phyloP scores from a whole-genome alignment of 257 asterid species.

The Lycium barbarum region DNA sequence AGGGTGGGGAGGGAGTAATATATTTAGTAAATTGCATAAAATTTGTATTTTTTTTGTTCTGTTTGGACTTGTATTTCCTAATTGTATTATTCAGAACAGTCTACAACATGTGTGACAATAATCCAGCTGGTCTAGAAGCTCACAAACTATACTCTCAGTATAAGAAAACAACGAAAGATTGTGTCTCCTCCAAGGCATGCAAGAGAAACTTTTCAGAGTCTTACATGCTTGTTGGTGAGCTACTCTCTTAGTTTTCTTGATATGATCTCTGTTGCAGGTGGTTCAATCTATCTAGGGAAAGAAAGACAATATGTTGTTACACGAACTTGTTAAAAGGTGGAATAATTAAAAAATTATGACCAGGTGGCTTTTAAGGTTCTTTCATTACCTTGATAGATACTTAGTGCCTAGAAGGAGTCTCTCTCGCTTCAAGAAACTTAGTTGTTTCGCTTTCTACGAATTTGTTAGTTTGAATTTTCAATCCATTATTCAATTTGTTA shows the following conservation, averaged over 20 bases:
- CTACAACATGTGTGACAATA: constrained; percentile 1
- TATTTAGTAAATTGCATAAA: too few species aligned
- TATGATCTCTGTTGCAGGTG: constrained; percentile 22
- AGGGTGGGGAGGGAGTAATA: too few species aligned
- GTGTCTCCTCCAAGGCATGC: constrained; percentile 30
- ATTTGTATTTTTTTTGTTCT: not conserved
- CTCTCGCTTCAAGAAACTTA: constrained; percentile 42
- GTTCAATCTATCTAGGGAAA: constrained; percentile 48
- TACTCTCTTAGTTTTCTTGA: not conserved
- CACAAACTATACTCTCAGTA: not conserved
- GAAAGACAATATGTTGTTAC: constrained; percentile 28
- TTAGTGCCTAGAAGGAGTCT: not conserved
- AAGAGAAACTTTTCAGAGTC: not conserved
- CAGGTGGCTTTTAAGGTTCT: constrained; percentile 47
- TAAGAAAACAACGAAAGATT: not conserved
- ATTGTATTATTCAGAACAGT: not conserved
- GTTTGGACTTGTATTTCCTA: not conserved
- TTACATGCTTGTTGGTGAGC: not conserved
- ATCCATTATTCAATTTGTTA: too few species aligned
- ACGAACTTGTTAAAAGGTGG: constrained; percentile 47
- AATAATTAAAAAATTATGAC: constrained; percentile 37
- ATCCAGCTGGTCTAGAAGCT: constrained; percentile 8
- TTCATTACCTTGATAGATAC: constrained; percentile 42
- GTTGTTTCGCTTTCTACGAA: constrained; percentile 40
- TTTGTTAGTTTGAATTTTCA: constrained; percentile 34